Evolutionary conservation across 805 yeast species (phyloP).

Genomic region (Ogataea pignaliae): DNA sequence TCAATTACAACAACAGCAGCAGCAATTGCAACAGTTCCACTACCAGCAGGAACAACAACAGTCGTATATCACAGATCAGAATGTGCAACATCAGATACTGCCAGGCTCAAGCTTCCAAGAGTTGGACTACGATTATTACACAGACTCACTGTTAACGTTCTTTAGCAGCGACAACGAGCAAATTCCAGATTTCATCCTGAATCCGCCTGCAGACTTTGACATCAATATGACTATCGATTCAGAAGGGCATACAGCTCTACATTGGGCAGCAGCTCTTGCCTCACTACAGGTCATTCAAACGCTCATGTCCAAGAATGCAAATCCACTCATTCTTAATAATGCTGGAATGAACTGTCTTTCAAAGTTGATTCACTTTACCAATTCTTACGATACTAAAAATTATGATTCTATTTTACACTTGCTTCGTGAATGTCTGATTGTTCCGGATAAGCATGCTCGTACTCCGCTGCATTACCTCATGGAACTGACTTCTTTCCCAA

Average conservation of each 20-base stretch:
- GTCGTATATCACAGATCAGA: not conserved
- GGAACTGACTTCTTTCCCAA: constrained; percentile 41
- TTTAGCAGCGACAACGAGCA: constrained; percentile 45
- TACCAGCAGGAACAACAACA: constrained; percentile 10
- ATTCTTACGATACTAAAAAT: constrained; percentile 60
- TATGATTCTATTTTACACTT: constrained; percentile 56
- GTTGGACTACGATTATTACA: constrained; percentile 36
- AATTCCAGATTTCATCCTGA: constrained; percentile 35
- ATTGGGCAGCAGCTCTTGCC: constrained; percentile 85
- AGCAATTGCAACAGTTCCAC: constrained; percentile 1
- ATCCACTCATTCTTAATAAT: constrained; percentile 47
- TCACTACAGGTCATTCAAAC: constrained; percentile 55
- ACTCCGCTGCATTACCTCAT: constrained; percentile 70
- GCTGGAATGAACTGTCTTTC: constrained; percentile 69
- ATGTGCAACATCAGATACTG: not conserved
- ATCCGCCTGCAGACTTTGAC: constrained; percentile 61
- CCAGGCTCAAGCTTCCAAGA: not conserved
- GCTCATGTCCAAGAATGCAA: constrained; percentile 54
- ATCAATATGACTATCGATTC: constrained; percentile 68
- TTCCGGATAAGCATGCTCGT: constrained; percentile 67
- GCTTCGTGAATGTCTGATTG: constrained; percentile 60
- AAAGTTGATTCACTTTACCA: constrained; percentile 64
- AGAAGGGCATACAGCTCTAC: constrained; percentile 78
- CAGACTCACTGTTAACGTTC: constrained; percentile 42
- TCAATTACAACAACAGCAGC: constrained; percentile 10